These are phyloP conservation scores for Thalassiosira livingstoniorum DNA, from an alignment of 352 stramenopile genomes.

Conservation along the genomic window DNA sequence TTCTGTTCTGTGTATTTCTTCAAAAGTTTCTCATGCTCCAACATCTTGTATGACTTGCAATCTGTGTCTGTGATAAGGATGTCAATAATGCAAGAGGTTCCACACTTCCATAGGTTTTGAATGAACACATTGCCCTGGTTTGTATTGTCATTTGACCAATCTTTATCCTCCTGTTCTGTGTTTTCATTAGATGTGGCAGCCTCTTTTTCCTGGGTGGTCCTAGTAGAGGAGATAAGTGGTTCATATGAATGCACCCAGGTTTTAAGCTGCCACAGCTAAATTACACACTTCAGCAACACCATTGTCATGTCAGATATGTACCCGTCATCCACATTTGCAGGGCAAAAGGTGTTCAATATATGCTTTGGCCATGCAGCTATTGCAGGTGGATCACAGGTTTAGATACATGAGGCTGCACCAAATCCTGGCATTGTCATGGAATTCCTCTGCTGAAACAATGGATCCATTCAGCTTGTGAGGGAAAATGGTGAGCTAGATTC, in stretches of 20 bases:
- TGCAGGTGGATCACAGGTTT: conserved; percentile 24
- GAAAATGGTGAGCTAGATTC: conserved; percentile 14
- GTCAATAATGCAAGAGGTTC: background rate
- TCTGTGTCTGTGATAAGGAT: background rate
- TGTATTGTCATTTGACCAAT: too few species aligned
- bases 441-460: conserved; percentile 44
- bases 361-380: conserved; percentile 49
- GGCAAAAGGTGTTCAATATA: conserved; percentile 54
- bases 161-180: too few species aligned
- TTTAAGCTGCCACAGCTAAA: conserved; percentile 21
- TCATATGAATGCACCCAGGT: conserved; percentile 12
- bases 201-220: too few species aligned
- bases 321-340: conserved; percentile 51
- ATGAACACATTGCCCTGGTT: too few species aligned
- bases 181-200: too few species aligned
- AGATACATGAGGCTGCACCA: conserved; percentile 31
- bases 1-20: background rate
- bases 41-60: background rate
- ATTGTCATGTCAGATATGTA: conserved; percentile 53
- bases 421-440: conserved; percentile 38
- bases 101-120: too few species aligned
- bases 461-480: conserved; percentile 35
- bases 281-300: conserved; percentile 29
- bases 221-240: too few species aligned
- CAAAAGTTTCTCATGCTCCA: background rate